Base-by-base conservation (phyloP, 495 filamentous ascomycete genomes). In the Neurospora sp. region DNA sequence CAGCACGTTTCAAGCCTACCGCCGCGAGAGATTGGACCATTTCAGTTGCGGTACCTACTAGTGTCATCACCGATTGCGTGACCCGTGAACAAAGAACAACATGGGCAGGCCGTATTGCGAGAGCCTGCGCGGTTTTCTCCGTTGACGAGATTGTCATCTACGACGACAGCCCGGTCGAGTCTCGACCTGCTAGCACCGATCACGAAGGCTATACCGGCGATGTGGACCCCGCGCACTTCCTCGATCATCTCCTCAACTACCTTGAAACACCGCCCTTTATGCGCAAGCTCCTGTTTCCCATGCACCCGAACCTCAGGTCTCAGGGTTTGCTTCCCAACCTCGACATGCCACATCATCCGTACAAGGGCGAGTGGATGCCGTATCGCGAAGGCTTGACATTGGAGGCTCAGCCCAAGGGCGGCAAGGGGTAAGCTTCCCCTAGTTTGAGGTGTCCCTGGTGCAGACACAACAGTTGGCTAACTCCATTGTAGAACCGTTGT, bases 131-230 rank as follows among this genome's bases (percentile, higher is more conserved):
- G 34, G 90, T 94, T 73, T 94, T 93, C 78, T 90, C 87, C 74
- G 87, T 94, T 71, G 92, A 95, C 76, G 92, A 95, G 80, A 84
- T 95, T 37, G 84, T 94, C 62, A 79, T 94, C 71, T 94, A 90
- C 78, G 87, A 92, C 69, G 92, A 94, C 79, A 84, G 80, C 45
- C 84, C 81, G 0, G 34, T 76, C 17, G 77, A 81, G 39, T 78
- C 81, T 28, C 84, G 82, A 54, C 77, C 82, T 39, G 69, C 74
- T 19, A 80, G 85, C 38, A 81, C 83, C 31, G 82, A 86, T 45
- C 78, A 82, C 19, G 82, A 84, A 8, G 82, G 82, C 31, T 91
- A 91, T 76, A 92, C 90, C 0, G 90, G 89, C 70, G 89, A 86
- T 71, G 79, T 85, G 1, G 88, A 93, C 74, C 91, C 91, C 0